phyloP scores from a whole-genome alignment of 805 yeast species.

The Yamadazyma olivae region DNA sequence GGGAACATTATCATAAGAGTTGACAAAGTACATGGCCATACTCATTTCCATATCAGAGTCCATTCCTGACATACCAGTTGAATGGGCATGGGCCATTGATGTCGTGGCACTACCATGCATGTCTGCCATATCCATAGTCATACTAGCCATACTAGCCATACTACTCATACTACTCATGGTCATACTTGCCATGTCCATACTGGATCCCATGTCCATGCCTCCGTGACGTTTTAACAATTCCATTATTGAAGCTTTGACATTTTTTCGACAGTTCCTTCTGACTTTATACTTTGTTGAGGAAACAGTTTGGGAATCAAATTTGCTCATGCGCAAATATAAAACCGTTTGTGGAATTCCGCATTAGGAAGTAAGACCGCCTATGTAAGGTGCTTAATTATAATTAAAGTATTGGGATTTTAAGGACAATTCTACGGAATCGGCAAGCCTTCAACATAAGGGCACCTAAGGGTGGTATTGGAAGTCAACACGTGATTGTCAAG shows the following conservation, averaged over 20 bases:
- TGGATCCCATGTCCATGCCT: neutral
- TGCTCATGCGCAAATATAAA: conserved; percentile 7
- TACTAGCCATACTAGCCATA: neutral
- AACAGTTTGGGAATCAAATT: conserved; percentile 2
- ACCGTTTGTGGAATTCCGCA: too few species aligned
- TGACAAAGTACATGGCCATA: conserved; percentile 61
- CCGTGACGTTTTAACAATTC: neutral
- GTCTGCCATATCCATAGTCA: conserved; percentile 2
- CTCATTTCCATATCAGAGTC: conserved; percentile 13
- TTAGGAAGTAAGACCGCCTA: too few species aligned
- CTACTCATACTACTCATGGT: neutral
- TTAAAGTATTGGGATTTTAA: too few species aligned
- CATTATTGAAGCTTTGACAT: too few species aligned
- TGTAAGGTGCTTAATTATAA: too few species aligned
- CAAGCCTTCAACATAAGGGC: conserved; percentile 17
- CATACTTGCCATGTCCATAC: conserved; percentile 1
- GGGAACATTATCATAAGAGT: conserved; percentile 51
- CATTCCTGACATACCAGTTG: conserved; percentile 12
- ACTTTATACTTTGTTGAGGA: neutral
- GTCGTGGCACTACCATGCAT: neutral
- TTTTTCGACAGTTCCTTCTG: neutral
- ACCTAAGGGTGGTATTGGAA: conserved; percentile 17
- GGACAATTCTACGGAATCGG: neutral
- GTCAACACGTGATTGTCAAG: conserved; percentile 50
- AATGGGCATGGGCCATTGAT: conserved; percentile 6